Base-by-base conservation (phyloP, 1,284 basidiomycete genomes). In the Sporisorium exsertum region DNA sequence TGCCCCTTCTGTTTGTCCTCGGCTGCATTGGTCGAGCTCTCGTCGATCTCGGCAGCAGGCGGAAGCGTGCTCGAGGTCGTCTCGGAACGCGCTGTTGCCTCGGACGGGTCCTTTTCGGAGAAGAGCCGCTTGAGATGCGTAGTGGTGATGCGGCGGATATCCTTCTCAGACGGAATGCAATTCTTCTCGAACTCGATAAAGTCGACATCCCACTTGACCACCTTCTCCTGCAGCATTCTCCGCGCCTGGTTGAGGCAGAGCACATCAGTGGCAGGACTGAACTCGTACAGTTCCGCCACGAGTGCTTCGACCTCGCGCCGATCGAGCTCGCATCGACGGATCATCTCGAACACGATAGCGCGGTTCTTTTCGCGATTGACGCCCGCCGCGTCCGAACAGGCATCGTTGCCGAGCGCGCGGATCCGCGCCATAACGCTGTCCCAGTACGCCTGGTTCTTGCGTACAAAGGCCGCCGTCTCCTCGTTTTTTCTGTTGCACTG, bases 181-280 rank as follows among this genome's bases (percentile, higher is more conserved):
- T 81, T 79, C 57, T 81, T 80, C 64, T 86, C 87, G 81, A 83
- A 88, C 72, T 88, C 81, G 45, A 84, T 91, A 81, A 95, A 94
- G 81, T 94, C 92, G 64, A 90, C 89, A 83, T 97, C 95, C 94
- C 95, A 98, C 46, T 93, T 93, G n/a, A 97, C 94, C 57, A 97
- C 94, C 86, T 92, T 93, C 82, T 97, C 94, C 86, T 97, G 95
- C 46, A 95, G 89, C 64, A 91, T 91, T 4, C 93, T 91, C 52
- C 95, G 91, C 8, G 96, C 93, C 65, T 91, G 90, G 78, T 96
- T 98, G 65, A 98, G 88, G 51, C 92, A 92, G 43, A 97, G 89
- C 0, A 94, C 95, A 83, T 97, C 94, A 18, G 91, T 93, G 6
- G 72, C 70, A 3, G 75, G 61, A 20, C 77, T 72, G 53, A 71